phyloP scores from a whole-genome alignment of 1,284 basidiomycete species.

The Ustilago curta region DNA sequence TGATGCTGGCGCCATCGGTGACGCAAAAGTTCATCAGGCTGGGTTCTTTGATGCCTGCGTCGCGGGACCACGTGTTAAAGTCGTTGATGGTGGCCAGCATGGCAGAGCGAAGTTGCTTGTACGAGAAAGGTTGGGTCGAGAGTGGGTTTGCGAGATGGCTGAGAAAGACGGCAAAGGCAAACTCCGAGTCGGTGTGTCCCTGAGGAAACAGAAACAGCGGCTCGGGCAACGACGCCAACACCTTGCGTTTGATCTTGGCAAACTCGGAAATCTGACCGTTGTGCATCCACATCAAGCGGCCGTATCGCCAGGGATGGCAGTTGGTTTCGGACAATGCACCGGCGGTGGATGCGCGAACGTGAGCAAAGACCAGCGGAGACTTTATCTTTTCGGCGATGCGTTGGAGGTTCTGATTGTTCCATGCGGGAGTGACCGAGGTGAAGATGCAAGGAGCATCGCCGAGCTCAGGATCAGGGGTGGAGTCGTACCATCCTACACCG shows the following conservation, averaged over 20 bases:
- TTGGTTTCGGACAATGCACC: slow-evolving; percentile 65
- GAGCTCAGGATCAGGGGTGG: slow-evolving; percentile 44
- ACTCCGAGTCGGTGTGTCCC: slow-evolving; percentile 65
- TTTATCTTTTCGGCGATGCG: slow-evolving; percentile 67
- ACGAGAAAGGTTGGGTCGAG: slow-evolving; percentile 37
- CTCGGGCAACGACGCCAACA: slow-evolving; percentile 56
- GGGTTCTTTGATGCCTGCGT: slow-evolving; percentile 72
- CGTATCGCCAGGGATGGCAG: slow-evolving; percentile 67
- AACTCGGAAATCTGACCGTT: slow-evolving; percentile 65
- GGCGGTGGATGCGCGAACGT: slow-evolving; percentile 61
- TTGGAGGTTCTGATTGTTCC: slow-evolving; percentile 67
- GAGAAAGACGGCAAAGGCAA: slow-evolving; percentile 64
- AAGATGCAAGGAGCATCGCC: slow-evolving; percentile 83
- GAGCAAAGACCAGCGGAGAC: slow-evolving; percentile 64
- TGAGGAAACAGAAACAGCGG: slow-evolving; percentile 62
- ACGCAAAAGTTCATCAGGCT: slow-evolving; percentile 96
- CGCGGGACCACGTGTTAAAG: slow-evolving; percentile 58
- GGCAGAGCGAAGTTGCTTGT: slow-evolving; percentile 54
- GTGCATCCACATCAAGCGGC: slow-evolving; percentile 68
- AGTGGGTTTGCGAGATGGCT: slow-evolving; percentile 54
- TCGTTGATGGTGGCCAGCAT: slow-evolving; percentile 63
- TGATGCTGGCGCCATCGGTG: slow-evolving; percentile 90
- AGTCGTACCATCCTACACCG: slow-evolving; percentile 82
- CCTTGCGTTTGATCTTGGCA: slow-evolving; percentile 56
- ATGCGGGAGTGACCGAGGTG: slow-evolving; percentile 84